Conservation (phyloP, 306 rosid species). For the Cyclanthera cordifolia region DNA sequence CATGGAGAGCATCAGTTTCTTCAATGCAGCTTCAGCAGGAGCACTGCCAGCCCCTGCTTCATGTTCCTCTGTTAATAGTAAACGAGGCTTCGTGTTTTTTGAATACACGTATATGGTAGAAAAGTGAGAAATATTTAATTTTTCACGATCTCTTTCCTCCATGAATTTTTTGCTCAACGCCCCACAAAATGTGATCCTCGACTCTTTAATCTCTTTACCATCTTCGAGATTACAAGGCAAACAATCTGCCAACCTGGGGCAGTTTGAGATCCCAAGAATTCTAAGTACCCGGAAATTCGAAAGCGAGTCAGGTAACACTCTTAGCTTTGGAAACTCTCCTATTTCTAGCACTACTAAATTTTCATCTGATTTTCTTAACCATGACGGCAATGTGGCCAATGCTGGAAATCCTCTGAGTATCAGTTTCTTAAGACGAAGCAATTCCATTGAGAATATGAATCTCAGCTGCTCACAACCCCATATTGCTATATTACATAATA, state of each 20-base stretch:
- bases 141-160: neutral
- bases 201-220: neutral
- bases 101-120: neutral
- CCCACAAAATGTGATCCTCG: slow-evolving; percentile 9
- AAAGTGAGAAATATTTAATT: neutral
- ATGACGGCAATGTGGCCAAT: neutral
- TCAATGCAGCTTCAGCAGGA: too few relatives aligned
- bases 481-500: neutral
- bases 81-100: neutral
- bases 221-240: accelerated
- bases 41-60: neutral
- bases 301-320: neutral
- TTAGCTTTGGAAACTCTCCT: neutral
- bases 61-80: neutral
- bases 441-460: neutral
- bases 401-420: neutral
- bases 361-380: neutral
- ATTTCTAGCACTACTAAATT: neutral
- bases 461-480: neutral
- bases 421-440: neutral
- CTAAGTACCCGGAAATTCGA: neutral
- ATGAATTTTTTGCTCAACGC: neutral
- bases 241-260: neutral
- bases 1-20: too few relatives aligned
- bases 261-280: slow-evolving; percentile 7